phyloP scores from a whole-genome alignment of 2,329 filamentous ascomycete species.

The Sphaerostilbella broomeana region DNA sequence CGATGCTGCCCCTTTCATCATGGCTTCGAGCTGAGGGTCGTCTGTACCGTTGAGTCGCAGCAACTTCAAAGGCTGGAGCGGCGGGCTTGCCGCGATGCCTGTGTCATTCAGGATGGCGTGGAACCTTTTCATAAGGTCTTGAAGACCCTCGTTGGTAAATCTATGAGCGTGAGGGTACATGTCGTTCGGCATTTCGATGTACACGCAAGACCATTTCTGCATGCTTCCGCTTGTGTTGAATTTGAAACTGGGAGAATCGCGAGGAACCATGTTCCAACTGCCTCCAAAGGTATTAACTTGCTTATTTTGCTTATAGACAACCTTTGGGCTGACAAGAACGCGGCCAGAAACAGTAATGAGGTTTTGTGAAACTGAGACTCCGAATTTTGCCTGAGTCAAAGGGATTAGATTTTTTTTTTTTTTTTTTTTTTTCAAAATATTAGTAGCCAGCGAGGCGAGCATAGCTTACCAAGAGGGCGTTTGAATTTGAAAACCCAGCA shows the following conservation, averaged over 20 bases:
- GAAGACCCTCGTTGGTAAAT: constrained; percentile 9
- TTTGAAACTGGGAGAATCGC: constrained; percentile 24
- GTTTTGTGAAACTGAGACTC: constrained; percentile 39
- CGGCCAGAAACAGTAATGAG: constrained; percentile 59
- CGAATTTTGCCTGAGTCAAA: constrained; percentile 37
- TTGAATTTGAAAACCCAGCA: constrained; percentile 38
- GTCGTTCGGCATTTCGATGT: constrained; percentile 12
- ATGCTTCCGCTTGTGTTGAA: constrained; percentile 40
- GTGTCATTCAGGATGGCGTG: constrained; percentile 10
- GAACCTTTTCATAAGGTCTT: constrained; percentile 7
- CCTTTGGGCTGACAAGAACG: constrained; percentile 45
- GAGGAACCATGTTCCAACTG: constrained; percentile 51
- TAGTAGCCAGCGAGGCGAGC: background rate
- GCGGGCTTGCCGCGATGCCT: constrained; percentile 10
- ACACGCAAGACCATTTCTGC: constrained; percentile 34
- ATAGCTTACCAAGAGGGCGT: constrained; percentile 31
- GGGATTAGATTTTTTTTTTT: background rate
- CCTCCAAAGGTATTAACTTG: constrained; percentile 28
- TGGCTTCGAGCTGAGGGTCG: constrained; percentile 10
- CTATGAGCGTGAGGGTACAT: background rate
- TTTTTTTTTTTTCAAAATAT: background rate
- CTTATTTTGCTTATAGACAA: constrained; percentile 43
- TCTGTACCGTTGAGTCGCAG: constrained; percentile 10
- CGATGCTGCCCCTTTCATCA: constrained; percentile 10
- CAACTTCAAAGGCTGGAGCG: constrained; percentile 7